Percentiles rank a stretch among this genome's conserved stretches.
Evolutionary conservation across 169 alveolate genomes (phyloP).

Genomic region (Cryptosporidium xiaoi): DNA sequence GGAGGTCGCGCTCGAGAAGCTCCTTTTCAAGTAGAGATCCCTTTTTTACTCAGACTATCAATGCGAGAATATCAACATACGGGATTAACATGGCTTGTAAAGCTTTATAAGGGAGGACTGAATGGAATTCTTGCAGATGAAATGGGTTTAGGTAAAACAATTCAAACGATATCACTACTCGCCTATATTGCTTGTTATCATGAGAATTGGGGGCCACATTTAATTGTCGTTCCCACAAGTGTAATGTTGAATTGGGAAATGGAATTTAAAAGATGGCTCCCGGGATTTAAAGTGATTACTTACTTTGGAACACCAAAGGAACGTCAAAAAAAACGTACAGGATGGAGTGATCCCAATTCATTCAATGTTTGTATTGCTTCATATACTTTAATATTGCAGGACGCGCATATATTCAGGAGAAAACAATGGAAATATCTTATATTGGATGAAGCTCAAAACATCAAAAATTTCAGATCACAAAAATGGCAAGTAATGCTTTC

Average conservation of each 20-base stretch:
- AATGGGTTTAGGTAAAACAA: conserved; percentile 99
- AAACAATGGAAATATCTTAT: conserved; percentile 97
- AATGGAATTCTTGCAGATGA: conserved; percentile 99
- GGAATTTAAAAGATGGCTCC: conserved; percentile 98
- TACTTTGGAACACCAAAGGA: conserved; percentile 94
- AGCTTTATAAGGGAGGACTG: conserved; percentile 92
- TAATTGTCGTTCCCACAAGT: conserved; percentile 98
- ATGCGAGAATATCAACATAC: conserved; percentile 94
- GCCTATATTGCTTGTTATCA: conserved; percentile 96
- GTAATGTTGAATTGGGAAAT: conserved; percentile 98
- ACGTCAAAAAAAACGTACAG: conserved; percentile 89
- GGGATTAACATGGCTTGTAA: conserved; percentile 97
- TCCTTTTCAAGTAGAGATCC: conserved; percentile 81
- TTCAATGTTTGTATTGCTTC: conserved; percentile 97
- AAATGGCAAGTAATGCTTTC: conserved; percentile 97
- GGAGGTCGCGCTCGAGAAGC: conserved; percentile 76
- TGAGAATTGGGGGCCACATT: conserved; percentile 98
- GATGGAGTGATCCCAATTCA: conserved; percentile 94
- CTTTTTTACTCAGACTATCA: conserved; percentile 90
- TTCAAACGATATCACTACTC: conserved; percentile 95
- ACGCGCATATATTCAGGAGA: conserved; percentile 93
- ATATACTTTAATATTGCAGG: conserved; percentile 95
- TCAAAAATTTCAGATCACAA: conserved; percentile 97
- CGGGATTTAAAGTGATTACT: conserved; percentile 94
- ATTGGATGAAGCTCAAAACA: conserved; percentile 99